These are phyloP conservation scores for Microsporum ferrugineum DNA, from an alignment of 2,329 filamentous ascomycete genomes.

Conservation along the genomic window DNA sequence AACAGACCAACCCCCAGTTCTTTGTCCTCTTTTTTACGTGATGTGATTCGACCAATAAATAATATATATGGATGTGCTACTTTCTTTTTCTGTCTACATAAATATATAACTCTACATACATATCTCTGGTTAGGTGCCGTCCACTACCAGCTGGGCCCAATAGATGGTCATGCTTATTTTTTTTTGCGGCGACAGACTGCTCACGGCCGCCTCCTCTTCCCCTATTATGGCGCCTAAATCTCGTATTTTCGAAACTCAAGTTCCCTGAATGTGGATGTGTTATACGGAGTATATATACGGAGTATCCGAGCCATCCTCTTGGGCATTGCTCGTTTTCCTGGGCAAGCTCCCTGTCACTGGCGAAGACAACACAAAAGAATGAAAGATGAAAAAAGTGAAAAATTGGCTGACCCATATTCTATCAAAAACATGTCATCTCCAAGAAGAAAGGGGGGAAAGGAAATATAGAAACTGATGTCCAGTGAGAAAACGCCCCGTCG, in stretches of 20 bases:
- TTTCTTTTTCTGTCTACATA: neutral
- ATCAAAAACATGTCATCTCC: neutral
- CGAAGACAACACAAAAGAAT: neutral
- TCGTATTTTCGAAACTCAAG: neutral
- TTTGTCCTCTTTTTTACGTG: neutral
- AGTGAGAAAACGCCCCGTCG: neutral
- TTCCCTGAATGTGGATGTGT: neutral
- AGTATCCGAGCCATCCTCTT: neutral
- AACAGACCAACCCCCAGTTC: neutral
- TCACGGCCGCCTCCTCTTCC: neutral
- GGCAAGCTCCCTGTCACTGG: neutral
- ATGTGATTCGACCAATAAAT: neutral
- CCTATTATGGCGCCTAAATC: neutral
- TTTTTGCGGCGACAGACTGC: neutral
- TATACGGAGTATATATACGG: neutral
- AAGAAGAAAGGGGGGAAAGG: neutral
- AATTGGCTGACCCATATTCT: neutral
- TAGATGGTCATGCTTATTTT: neutral
- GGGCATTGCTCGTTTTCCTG: neutral
- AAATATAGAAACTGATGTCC: neutral
- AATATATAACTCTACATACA: too few species aligned
- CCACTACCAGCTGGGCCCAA: neutral
- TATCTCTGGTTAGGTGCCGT: neutral
- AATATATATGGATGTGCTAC: neutral
- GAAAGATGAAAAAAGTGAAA: neutral